These are phyloP conservation scores for Leptographium lundbergii DNA, from an alignment of 2,329 filamentous ascomycete species.

Conservation along the genomic window DNA sequence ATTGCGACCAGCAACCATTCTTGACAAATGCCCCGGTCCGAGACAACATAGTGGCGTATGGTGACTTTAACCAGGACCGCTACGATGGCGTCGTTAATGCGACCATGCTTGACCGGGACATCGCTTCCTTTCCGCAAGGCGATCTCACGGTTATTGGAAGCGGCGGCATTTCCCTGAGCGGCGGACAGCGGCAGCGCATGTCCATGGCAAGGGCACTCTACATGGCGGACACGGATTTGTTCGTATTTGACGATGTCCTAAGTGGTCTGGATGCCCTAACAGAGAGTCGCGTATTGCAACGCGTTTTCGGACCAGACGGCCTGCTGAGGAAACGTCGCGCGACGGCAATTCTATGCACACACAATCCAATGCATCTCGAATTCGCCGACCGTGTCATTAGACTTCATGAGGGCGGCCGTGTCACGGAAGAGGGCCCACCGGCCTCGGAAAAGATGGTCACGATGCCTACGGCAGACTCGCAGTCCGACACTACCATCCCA, in stretches of 20 bases:
- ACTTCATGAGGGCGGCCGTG: constrained; percentile 24
- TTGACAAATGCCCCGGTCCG: constrained; percentile 22
- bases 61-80: constrained; percentile 12
- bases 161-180: constrained; percentile 23
- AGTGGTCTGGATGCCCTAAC: constrained; percentile 25
- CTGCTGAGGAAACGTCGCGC: constrained; percentile 3
- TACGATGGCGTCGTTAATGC: constrained; percentile 20
- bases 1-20: constrained; percentile 25
- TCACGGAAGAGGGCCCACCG: constrained; percentile 28
- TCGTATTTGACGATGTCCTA: constrained; percentile 11
- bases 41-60: constrained; percentile 15
- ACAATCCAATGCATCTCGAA: constrained; percentile 25
- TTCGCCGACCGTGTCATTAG: constrained; percentile 33
- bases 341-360: constrained; percentile 22
- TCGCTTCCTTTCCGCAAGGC: constrained; percentile 19
- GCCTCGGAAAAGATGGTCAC: no score
- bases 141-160: constrained; percentile 22
- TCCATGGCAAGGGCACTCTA: constrained; percentile 16
- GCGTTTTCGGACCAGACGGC: constrained; percentile 20
- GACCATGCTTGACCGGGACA: constrained; percentile 17
- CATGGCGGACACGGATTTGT: constrained; percentile 12
- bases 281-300: constrained; percentile 25
- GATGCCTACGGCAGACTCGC: no score
- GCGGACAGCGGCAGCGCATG: constrained; percentile 21
- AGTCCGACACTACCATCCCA: background rate